Percentiles rank a stretch among this genome's conserved stretches.
phyloP scores from a whole-genome alignment of 495 filamentous ascomycete species.

The Talaromyces stipitatus region DNA sequence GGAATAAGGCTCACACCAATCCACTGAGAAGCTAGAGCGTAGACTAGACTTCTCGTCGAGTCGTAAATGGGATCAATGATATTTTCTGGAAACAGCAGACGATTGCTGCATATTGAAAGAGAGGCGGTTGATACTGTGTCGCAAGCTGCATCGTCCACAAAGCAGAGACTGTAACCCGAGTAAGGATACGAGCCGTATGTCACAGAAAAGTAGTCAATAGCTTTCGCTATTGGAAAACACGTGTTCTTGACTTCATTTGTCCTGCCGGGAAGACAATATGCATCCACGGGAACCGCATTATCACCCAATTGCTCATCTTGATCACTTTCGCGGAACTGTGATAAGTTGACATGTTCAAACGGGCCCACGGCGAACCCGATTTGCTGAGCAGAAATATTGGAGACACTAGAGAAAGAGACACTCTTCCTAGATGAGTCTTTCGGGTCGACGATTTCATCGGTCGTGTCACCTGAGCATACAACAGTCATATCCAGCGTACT shows the following conservation, averaged over 20 bases:
- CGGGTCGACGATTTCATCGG: conserved; percentile 71
- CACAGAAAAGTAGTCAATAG: conserved; percentile 79
- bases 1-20: conserved; percentile 84
- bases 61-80: conserved; percentile 77
- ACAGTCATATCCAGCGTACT: conserved; percentile 80
- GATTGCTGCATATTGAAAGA: conserved; percentile 78
- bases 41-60: conserved; percentile 66
- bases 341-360: conserved; percentile 86
- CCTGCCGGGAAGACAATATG: conserved; percentile 81
- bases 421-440: conserved; percentile 71
- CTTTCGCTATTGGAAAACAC: conserved; percentile 66
- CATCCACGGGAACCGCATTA: conserved; percentile 76
- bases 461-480: conserved; percentile 80
- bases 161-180: conserved; percentile 80
- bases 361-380: conserved; percentile 89
- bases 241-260: conserved; percentile 74
- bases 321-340: conserved; percentile 80
- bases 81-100: conserved; percentile 72
- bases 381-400: conserved; percentile 71
- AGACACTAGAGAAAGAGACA: conserved; percentile 66
- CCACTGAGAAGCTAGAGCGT: conserved; percentile 89
- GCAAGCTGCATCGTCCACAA: conserved; percentile 75
- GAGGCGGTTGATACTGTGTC: conserved; percentile 72
- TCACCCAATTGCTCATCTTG: conserved; percentile 83
- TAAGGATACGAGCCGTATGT: conserved; percentile 84